Conservation (phyloP, 257 asterid genomes). For the Solanum paucissectum region DNA sequence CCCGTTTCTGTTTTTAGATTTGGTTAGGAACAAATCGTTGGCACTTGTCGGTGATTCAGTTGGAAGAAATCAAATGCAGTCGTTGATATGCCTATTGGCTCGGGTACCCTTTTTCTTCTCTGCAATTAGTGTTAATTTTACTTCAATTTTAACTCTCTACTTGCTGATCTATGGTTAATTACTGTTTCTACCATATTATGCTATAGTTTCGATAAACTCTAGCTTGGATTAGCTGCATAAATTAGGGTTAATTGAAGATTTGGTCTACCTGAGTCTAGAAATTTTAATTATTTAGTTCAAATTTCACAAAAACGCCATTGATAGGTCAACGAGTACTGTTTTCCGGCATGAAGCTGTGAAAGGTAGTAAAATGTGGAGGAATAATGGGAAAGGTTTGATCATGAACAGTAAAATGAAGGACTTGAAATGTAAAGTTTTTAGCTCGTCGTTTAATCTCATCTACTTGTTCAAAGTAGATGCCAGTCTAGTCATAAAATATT, state of each 20-base stretch:
- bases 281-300: background rate
- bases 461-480: background rate
- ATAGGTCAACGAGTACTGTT: background rate
- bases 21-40: conserved; percentile 43
- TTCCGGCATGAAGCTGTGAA: background rate
- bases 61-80: conserved; percentile 67
- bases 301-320: background rate
- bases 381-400: background rate
- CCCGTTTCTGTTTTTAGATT: conserved; percentile 46
- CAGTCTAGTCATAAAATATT: background rate
- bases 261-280: background rate
- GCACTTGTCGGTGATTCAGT: conserved; percentile 76
- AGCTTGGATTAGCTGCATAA: background rate
- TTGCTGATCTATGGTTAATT: background rate
- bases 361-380: background rate
- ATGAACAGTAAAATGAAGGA: background rate
- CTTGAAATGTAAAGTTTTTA: background rate
- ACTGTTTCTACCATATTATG: background rate
- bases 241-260: background rate
- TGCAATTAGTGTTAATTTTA: background rate
- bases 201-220: background rate
- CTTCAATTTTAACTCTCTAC: background rate
- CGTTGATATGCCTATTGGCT: conserved; percentile 63
- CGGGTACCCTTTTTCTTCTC: conserved; percentile 24
- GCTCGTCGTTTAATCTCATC: background rate